Conservation (phyloP, 352 stramenopile species). For the Phytopythium cucurbitacearum region DNA sequence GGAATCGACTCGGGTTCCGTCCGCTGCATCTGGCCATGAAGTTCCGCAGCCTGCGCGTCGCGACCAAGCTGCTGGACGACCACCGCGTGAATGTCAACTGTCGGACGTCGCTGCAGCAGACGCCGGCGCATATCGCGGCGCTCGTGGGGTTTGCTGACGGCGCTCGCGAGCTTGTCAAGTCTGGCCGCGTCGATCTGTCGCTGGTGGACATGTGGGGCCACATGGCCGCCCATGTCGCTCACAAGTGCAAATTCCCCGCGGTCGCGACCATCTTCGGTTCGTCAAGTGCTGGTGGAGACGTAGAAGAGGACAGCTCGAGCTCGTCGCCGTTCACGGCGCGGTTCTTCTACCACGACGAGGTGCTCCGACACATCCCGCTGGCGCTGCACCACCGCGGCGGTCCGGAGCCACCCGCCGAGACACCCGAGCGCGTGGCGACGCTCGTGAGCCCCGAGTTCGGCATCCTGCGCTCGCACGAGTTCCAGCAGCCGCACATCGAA, state of each 20-base stretch:
- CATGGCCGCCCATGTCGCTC: constrained; percentile 47
- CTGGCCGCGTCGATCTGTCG: constrained; percentile 22
- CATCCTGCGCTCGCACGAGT: constrained; percentile 66
- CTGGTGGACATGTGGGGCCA: constrained; percentile 38
- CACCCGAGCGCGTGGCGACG: constrained; percentile 83
- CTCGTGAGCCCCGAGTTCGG: constrained; percentile 74
- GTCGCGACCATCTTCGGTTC: constrained; percentile 23
- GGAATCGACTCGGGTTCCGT: constrained; percentile 62
- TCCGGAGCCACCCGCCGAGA: constrained; percentile 85
- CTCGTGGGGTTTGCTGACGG: constrained; percentile 35
- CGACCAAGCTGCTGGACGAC: constrained; percentile 24
- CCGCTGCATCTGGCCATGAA: constrained; percentile 71
- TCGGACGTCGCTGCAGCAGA: constrained; percentile 48
- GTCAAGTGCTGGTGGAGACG: constrained; percentile 4
- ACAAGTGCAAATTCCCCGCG: constrained; percentile 27
- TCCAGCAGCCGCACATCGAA: constrained; percentile 46
- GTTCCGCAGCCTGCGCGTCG: constrained; percentile 30
- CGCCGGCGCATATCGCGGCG: constrained; percentile 64
- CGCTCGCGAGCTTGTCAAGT: constrained; percentile 42
- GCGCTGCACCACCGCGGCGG: constrained; percentile 54
- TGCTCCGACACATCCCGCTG: constrained; percentile 74
- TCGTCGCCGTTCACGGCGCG: constrained; percentile 21
- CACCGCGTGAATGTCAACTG: constrained; percentile 45
- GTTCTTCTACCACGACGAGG: constrained; percentile 80
- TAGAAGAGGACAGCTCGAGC: constrained; percentile 2